Conservation (phyloP, 805 yeast species). For the Saccharomycopsis sp. region DNA sequence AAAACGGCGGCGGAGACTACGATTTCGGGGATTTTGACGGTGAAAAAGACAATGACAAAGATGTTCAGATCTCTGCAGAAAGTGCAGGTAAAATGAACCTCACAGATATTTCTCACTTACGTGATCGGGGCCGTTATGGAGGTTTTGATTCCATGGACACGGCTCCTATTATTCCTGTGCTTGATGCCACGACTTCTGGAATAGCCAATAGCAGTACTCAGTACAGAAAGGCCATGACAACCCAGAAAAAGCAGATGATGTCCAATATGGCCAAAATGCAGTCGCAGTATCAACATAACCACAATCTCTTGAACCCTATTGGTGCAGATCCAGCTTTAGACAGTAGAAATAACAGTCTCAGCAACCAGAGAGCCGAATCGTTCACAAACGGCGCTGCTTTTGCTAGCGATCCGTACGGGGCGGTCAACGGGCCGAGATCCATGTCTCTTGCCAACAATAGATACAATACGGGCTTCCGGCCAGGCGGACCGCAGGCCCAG, state of each 20-base stretch:
- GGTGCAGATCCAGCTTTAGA: slow-evolving; percentile 8
- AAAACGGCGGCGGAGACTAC: slow-evolving; percentile 21
- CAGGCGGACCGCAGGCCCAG: slow-evolving; percentile 12
- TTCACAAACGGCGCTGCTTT: slow-evolving; percentile 3
- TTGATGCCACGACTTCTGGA: slow-evolving; percentile 28
- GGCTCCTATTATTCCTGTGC: slow-evolving; percentile 70
- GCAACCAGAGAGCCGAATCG: neutral
- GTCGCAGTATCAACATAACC: slow-evolving; percentile 20
- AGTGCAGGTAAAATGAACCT: slow-evolving; percentile 43
- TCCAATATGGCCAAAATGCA: slow-evolving; percentile 36
- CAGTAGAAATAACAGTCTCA: neutral
- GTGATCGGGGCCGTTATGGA: slow-evolving; percentile 65
- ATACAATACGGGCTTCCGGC: slow-evolving; percentile 12
- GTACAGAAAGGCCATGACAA: slow-evolving; percentile 64
- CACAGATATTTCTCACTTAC: slow-evolving; percentile 54
- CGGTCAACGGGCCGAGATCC: slow-evolving; percentile 25
- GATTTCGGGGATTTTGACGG: slow-evolving; percentile 28
- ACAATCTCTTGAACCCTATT: slow-evolving; percentile 18
- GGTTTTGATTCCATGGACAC: slow-evolving; percentile 44
- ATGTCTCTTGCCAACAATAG: slow-evolving; percentile 26
- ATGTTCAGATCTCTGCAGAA: slow-evolving; percentile 26
- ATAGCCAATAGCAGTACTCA: slow-evolving; percentile 41
- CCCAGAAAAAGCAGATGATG: slow-evolving; percentile 53
- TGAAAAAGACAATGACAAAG: slow-evolving; percentile 35
- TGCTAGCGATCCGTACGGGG: neutral